Evolutionary conservation across 768 basidiomycete species (phyloP).

Genomic region (Gautieria morchelliformis): DNA sequence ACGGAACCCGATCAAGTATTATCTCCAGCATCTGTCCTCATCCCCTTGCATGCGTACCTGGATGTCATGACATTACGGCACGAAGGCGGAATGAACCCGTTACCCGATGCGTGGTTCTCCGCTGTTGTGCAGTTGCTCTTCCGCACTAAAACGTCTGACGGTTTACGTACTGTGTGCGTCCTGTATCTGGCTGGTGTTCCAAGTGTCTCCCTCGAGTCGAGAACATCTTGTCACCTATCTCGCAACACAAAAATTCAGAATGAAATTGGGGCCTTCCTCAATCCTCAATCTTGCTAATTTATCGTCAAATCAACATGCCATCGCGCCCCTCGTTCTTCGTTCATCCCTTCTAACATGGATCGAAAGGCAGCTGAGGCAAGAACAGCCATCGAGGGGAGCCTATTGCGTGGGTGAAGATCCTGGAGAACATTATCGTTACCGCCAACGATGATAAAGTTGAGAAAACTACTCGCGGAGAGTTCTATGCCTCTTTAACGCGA

Average conservation of each 20-base stretch:
- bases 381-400: constrained; percentile 12
- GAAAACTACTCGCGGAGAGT: constrained; percentile 5
- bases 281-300: constrained; percentile 45
- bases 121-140: neutral
- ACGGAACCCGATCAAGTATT: neutral
- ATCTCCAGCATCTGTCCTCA: neutral
- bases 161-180: neutral
- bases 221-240: neutral
- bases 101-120: neutral
- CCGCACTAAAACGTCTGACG: neutral
- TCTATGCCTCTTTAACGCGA: constrained; percentile 32
- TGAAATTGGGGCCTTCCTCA: neutral
- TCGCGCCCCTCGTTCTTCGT: constrained; percentile 60
- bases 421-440: constrained; percentile 24
- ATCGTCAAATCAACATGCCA: constrained; percentile 59
- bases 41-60: neutral
- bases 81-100: neutral
- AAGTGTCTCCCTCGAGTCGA: constrained; percentile 4
- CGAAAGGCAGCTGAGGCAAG: constrained; percentile 46
- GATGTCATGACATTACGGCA: neutral
- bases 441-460: constrained; percentile 9
- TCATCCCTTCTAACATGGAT: constrained; percentile 75
- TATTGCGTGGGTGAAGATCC: constrained; percentile 18
- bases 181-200: neutral
- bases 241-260: neutral